phyloP scores from a whole-genome alignment of 2,329 filamentous ascomycete species.

The Fusarium aywerte region DNA sequence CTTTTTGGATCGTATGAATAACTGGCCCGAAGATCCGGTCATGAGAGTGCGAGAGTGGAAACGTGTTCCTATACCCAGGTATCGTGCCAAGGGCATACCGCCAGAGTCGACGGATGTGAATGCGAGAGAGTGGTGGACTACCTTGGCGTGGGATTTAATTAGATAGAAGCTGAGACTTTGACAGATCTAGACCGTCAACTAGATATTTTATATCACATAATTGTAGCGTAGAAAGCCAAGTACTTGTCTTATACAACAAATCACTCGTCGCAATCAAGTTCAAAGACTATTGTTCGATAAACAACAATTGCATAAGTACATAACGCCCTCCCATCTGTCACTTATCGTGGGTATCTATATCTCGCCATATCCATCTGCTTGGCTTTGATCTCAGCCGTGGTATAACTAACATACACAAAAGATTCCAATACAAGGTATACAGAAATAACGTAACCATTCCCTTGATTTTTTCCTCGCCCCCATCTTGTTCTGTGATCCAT shows the following conservation, averaged over 20 bases:
- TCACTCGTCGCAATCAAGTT: not conserved
- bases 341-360: conserved; percentile 37
- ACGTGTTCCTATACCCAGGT: conserved; percentile 41
- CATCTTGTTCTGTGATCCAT: conserved; percentile 35
- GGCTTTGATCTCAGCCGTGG: not conserved
- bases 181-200: conserved; percentile 12
- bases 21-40: conserved; percentile 39
- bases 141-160: conserved; percentile 47
- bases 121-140: conserved; percentile 46
- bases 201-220: not conserved
- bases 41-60: conserved; percentile 44
- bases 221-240: not conserved
- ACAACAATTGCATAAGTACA: not conserved
- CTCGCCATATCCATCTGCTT: conserved; percentile 8
- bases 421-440: conserved; percentile 22
- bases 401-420: conserved; percentile 30
- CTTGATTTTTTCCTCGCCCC: conserved; percentile 2
- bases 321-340: not conserved
- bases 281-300: not conserved
- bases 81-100: conserved; percentile 28
- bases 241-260: not conserved
- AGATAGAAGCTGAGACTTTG: conserved; percentile 32
- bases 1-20: not conserved
- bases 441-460: conserved; percentile 7
- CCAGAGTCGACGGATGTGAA: conserved; percentile 35